Evolutionary conservation across 345 rosid genomes (phyloP).

Genomic region (Iberis pinnata): DNA sequence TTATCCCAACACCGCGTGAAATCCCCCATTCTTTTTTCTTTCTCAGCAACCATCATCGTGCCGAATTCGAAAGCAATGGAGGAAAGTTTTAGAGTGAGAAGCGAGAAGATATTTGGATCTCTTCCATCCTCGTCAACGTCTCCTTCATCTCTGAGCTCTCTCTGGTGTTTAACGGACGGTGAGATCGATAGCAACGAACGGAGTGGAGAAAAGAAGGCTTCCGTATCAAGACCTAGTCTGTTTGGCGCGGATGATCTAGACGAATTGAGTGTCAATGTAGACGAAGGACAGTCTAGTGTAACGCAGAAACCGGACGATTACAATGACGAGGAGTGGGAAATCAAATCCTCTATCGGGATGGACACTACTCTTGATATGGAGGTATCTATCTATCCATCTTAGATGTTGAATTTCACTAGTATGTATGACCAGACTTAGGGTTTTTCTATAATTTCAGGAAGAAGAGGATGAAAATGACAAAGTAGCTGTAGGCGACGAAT

Average conservation of each 20-base stretch:
- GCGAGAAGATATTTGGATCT: slow-evolving; percentile 64
- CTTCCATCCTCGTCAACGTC: slow-evolving; percentile 42
- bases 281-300: slow-evolving; percentile 9
- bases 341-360: slow-evolving; percentile 57
- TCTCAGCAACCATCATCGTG: background rate
- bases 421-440: background rate
- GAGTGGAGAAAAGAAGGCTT: slow-evolving; percentile 32
- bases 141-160: slow-evolving; percentile 24
- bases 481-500: slow-evolving; percentile 47
- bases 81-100: slow-evolving; percentile 63
- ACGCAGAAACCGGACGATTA: slow-evolving; percentile 39
- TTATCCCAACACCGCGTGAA: background rate
- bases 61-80: slow-evolving; percentile 35
- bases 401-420: background rate
- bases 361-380: slow-evolving; percentile 69
- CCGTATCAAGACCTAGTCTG: slow-evolving; percentile 7
- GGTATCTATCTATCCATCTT: slow-evolving; percentile 28
- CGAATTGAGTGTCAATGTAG: slow-evolving; percentile 26
- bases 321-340: slow-evolving; percentile 67
- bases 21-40: background rate
- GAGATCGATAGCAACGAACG: slow-evolving; percentile 52
- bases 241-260: slow-evolving; percentile 30
- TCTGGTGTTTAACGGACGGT: slow-evolving; percentile 65
- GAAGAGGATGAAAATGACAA: slow-evolving; percentile 69
- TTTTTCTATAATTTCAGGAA: slow-evolving; percentile 42